Base-by-base conservation (phyloP, 1,139 yeast species). In the Yamadazyma triangularis region DNA sequence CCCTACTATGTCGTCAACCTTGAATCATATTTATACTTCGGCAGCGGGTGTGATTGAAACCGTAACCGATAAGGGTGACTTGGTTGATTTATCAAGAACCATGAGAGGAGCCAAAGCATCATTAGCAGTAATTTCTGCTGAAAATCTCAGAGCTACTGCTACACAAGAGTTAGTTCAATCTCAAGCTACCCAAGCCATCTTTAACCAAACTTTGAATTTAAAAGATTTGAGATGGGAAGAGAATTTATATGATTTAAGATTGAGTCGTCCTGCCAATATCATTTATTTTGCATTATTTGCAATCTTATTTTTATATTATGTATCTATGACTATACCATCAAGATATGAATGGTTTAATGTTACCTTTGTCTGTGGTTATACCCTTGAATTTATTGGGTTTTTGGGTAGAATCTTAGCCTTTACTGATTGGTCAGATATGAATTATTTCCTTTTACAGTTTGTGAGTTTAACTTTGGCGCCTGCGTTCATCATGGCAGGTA, bases 361-460 rank as follows among this genome's bases (percentile, higher is more conserved):
- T 22, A 47, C 60, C 2, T 56, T 58, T 33, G 45, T 54, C 32
- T 49, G 57, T 36, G 62, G 62, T 3, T 53, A 41, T 32, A 47
- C 50, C 2, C 43, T 57, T 16, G 60, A 57, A 40, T 63, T 79
- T 31, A 53, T 73, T 9, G 96, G 96, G 3, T 88, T 83, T 47
- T 55, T 76, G 30, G 89, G 86, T 4, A 64, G 96, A 39, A 51
- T 60, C 3, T 42, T 62, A 25, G 57, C 77, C 10, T 55, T 74
- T 30, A 56, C 65, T 31, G 58, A 61, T 38, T 58, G 73, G 39
- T 52, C 38, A 4, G 40, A 56, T 28, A 33, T 39, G 10, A 38
- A 46, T 32, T 45, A 44, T 23, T 63, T 51, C 36, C 38, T 64
- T 13, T 52, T 60, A 32, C 68, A 62, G 37, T 58, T 60, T 29